Evolutionary conservation across 2,329 filamentous ascomycete species (phyloP).

Genomic region (Colletotrichum echinochloae): DNA sequence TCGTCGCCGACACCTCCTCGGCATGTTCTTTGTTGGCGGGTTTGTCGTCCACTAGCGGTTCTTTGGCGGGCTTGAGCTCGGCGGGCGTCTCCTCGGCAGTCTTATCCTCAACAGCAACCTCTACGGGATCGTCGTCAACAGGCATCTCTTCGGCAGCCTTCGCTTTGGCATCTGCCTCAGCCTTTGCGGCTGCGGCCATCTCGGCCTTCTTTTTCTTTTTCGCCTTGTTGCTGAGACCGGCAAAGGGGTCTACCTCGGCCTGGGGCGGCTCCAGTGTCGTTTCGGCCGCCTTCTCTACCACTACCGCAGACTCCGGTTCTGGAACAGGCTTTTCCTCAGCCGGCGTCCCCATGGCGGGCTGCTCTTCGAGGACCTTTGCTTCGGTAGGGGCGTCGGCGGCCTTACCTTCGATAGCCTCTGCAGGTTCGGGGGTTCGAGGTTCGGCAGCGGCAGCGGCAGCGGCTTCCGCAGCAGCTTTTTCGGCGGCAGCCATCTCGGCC

Average conservation of each 20-base stretch:
- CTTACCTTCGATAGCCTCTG: not conserved
- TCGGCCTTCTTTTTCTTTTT: slow-evolving; percentile 31
- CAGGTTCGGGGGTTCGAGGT: not conserved
- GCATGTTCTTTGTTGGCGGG: not conserved
- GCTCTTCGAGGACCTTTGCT: not conserved
- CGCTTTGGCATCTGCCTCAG: not conserved
- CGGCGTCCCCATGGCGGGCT: not conserved
- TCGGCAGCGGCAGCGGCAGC: not conserved
- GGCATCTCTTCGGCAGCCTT: not conserved
- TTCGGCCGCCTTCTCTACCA: not conserved
- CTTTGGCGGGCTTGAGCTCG: not conserved
- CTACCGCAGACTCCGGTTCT: not conserved
- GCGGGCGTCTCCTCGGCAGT: not conserved
- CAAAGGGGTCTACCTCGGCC: not conserved
- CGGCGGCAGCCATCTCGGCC: not conserved
- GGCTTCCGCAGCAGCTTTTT: not conserved
- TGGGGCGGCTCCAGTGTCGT: not conserved
- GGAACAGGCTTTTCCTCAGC: not conserved
- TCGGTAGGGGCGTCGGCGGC: not conserved
- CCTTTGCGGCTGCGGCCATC: slow-evolving; percentile 9
- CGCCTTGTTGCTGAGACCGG: slow-evolving; percentile 20
- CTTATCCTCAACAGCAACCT: not conserved
- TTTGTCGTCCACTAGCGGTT: not conserved
- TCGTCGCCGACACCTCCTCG: slow-evolving; percentile 15
- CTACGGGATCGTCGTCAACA: not conserved